Conservation (phyloP, 2,329 filamentous ascomycete genomes). For the Leptosphaerulina australis region DNA sequence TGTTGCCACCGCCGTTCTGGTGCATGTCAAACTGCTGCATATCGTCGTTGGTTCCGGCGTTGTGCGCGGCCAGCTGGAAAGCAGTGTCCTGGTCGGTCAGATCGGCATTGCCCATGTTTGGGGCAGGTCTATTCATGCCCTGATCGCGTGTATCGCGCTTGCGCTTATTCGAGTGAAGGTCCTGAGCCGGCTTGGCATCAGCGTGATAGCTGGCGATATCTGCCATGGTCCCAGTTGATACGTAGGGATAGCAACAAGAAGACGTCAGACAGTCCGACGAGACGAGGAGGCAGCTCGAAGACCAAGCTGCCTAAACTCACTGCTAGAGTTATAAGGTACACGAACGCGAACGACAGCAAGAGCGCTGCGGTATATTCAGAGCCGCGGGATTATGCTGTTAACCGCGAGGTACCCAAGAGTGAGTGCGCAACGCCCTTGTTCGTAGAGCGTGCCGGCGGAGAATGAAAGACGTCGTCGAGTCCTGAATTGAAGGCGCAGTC, state of each 20-base stretch:
- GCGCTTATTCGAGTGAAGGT: constrained; percentile 50
- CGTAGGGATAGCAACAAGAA: constrained; percentile 11
- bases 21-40: constrained; percentile 52
- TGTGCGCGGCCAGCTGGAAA: constrained; percentile 50
- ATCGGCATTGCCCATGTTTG: constrained; percentile 41
- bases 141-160: constrained; percentile 56
- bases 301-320: background rate
- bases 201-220: constrained; percentile 49
- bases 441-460: constrained; percentile 14
- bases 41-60: constrained; percentile 52
- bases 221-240: constrained; percentile 34
- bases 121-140: constrained; percentile 48
- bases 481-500: constrained; percentile 34
- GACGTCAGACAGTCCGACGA: background rate
- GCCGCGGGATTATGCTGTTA: constrained; percentile 27
- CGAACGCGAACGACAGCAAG: constrained; percentile 23
- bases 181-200: constrained; percentile 44
- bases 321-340: constrained; percentile 5
- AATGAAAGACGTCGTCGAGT: constrained; percentile 30
- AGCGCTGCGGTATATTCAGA: constrained; percentile 22
- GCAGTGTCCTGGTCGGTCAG: constrained; percentile 47
- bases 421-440: constrained; percentile 21
- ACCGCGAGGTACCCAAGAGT: constrained; percentile 25
- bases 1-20: constrained; percentile 61
- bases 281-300: background rate